A percentile compares a stretch with the other conserved stretches of the same genome.
Evolutionary conservation across 306 rosid species (phyloP).

Genomic region (Geum urbanum): DNA sequence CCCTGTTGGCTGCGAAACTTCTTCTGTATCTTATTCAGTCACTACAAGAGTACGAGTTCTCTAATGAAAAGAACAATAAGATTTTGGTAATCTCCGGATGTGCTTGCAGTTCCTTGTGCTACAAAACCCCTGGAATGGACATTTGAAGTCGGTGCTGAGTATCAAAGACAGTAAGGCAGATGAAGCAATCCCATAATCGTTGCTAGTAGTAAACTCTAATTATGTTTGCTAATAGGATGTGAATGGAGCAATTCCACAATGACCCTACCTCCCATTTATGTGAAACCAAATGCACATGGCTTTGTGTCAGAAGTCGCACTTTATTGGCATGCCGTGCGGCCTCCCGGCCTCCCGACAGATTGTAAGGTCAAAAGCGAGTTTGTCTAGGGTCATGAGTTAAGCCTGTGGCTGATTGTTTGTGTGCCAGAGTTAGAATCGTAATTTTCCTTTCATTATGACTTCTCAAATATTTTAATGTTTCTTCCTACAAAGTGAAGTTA

Average conservation of each 20-base stretch:
- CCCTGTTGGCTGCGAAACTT: background rate
- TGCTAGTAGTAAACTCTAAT: background rate
- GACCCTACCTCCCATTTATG: conserved; percentile 27
- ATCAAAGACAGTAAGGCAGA: background rate
- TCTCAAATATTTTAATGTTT: too few relatives aligned
- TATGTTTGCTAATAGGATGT: background rate
- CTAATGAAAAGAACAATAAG: background rate
- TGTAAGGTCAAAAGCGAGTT: too few relatives aligned
- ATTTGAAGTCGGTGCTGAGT: conserved; percentile 4
- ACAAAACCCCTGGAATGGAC: conserved; percentile 5
- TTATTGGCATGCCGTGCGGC: too few relatives aligned
- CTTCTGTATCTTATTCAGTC: background rate
- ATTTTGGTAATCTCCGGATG: background rate
- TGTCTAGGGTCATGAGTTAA: too few relatives aligned
- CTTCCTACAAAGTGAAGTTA: too few relatives aligned
- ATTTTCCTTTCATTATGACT: too few relatives aligned
- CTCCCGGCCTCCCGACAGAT: too few relatives aligned
- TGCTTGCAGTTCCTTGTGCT: background rate
- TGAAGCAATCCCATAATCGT: background rate
- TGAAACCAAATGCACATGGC: conserved; percentile 33
- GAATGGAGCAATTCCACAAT: background rate
- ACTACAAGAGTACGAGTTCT: background rate
- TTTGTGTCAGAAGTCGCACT: background rate
- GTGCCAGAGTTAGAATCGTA: too few relatives aligned
- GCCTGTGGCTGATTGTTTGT: too few relatives aligned